Evolutionary conservation across 2,329 filamentous ascomycete species (phyloP).

Genomic region (Arachnopeziza araneosa): DNA sequence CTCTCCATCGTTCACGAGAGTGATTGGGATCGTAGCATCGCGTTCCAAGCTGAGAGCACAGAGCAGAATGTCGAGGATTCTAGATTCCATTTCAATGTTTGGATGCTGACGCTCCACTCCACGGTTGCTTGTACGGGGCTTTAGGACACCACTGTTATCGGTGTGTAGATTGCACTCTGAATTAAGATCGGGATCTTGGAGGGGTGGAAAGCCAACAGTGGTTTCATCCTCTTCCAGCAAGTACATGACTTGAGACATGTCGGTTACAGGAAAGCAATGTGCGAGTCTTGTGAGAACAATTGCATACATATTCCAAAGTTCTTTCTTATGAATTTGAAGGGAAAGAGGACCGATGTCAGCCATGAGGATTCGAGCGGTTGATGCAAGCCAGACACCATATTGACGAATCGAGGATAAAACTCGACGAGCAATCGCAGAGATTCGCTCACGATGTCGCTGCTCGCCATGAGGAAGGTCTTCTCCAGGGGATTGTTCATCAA

Average conservation of each 20-base stretch:
- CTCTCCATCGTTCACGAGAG: slow-evolving; percentile 33
- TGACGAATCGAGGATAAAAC: slow-evolving; percentile 59
- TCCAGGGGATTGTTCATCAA: slow-evolving; percentile 43
- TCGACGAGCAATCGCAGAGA: slow-evolving; percentile 53
- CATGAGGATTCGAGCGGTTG: slow-evolving; percentile 47
- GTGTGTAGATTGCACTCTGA: slow-evolving; percentile 46
- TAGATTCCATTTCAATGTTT: slow-evolving; percentile 61
- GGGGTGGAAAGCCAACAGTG: slow-evolving; percentile 58
- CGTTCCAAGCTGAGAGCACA: slow-evolving; percentile 55
- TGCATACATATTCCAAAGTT: slow-evolving; percentile 63
- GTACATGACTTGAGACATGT: slow-evolving; percentile 52
- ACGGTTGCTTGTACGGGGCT: slow-evolving; percentile 42
- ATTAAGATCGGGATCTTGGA: slow-evolving; percentile 43
- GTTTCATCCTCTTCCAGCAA: slow-evolving; percentile 64
- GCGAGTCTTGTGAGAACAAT: slow-evolving; percentile 53
- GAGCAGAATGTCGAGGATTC: slow-evolving; percentile 56
- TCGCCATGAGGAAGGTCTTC: slow-evolving; percentile 40
- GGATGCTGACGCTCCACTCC: slow-evolving; percentile 47
- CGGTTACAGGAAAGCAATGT: slow-evolving; percentile 51
- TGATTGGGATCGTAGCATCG: slow-evolving; percentile 35
- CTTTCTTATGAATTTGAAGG: slow-evolving; percentile 51
- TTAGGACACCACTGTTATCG: slow-evolving; percentile 35
- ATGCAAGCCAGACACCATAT: slow-evolving; percentile 63
- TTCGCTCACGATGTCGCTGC: slow-evolving; percentile 35
- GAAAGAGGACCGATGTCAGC: slow-evolving; percentile 40